Conservation (phyloP, 2,329 filamentous ascomycete species). For the Penicillium sp. region DNA sequence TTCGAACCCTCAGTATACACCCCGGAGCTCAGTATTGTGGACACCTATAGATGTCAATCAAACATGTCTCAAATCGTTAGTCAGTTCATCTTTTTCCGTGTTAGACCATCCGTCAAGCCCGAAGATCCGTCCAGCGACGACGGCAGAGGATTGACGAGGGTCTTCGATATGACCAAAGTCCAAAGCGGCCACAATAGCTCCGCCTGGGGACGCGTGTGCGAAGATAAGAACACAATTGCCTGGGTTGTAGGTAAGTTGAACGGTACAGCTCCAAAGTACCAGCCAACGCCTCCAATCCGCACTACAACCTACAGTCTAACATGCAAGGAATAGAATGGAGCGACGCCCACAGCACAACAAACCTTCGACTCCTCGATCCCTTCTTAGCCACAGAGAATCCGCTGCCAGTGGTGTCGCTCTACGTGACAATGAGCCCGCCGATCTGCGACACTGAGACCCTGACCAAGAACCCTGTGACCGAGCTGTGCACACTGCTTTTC, state of each 20-base stretch:
- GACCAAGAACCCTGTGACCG: slow-evolving; percentile 47
- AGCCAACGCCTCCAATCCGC: background rate
- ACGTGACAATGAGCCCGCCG: slow-evolving; percentile 32
- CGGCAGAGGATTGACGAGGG: slow-evolving; percentile 29
- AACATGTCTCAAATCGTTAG: slow-evolving; percentile 29
- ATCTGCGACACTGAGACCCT: slow-evolving; percentile 27
- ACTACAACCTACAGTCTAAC: background rate
- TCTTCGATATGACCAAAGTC: slow-evolving; percentile 30
- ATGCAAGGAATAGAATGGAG: slow-evolving; percentile 30
- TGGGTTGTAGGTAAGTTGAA: slow-evolving; percentile 37
- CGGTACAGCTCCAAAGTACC: background rate
- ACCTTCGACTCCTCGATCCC: slow-evolving; percentile 18
- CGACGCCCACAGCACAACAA: slow-evolving; percentile 29
- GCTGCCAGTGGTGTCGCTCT: slow-evolving; percentile 24
- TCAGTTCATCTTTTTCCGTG: slow-evolving; percentile 39
- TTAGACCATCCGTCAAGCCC: slow-evolving; percentile 37
- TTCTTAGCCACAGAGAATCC: slow-evolving; percentile 25
- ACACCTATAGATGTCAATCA: background rate
- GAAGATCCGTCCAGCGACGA: slow-evolving; percentile 36
- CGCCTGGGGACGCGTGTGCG: slow-evolving; percentile 37
- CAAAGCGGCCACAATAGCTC: slow-evolving; percentile 37
- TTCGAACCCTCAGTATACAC: background rate
- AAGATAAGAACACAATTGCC: slow-evolving; percentile 36
- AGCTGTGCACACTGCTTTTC: slow-evolving; percentile 48
- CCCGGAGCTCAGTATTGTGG: background rate